Evolutionary conservation across 23 red algal species (phyloP), one percentile per base, ranked within the genome.

Genomic region (Gracilaria domingensis): DNA sequence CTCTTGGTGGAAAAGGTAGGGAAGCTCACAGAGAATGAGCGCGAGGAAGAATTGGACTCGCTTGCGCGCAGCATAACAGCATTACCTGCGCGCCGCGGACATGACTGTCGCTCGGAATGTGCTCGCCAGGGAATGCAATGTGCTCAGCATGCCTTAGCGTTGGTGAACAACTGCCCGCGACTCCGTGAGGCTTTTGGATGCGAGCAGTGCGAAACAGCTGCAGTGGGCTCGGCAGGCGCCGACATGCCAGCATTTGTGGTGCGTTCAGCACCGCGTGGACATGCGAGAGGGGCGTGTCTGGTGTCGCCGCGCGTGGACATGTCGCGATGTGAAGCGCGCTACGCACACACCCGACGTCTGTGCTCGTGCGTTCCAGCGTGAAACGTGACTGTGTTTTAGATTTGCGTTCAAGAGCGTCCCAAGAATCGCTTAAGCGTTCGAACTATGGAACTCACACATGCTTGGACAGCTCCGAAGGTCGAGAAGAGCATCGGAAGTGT

Each of bases 171-270:
- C 34, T 96, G 94, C 66, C 94, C 94, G 6, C 58, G 86, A 18
- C 48, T 96, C 12, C 75, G 82, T 4, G 30, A 73, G 39, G 47
- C 56, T 26, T 96, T 92, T 59, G 47, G 51, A 8, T 96, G 94
- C 66, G 48, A 37, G 49, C 53, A 49, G 0, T 96, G 94, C 75
- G 87, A 91, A 66, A 75, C 84, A 20, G 94, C 94, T 37, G 88
- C 94, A 11, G 87, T 66, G 11, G 94, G 94, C 13, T 64, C 94
- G 17, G 85, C 88, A 23, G 94, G 94, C 47, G 75, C 78, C 0
- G 94, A 96, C 55, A 96, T 96, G 94, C 94, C 94, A 1, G 88
- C 84, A 26, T 92, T 58, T 35, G 94, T 96, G 55, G 62, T 56
- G 42, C 79, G 60, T 6, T 86, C 74, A 55, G 94, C 94, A 14